Conservation (phyloP, 2,329 filamentous ascomycete genomes). For the Hymenoscyphus occultus region DNA sequence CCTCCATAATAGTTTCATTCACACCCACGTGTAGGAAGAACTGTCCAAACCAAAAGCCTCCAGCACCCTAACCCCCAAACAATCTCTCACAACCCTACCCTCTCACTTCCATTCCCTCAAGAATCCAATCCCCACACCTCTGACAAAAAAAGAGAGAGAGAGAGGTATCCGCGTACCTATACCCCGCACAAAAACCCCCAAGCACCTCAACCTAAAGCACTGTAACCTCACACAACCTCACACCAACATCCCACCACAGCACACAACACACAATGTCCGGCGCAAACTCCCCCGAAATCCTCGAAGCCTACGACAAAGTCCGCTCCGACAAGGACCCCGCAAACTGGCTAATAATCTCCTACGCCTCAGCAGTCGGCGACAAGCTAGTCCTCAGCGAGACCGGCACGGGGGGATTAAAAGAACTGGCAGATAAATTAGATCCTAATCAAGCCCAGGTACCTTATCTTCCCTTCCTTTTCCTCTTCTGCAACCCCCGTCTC, state of each 20-base stretch:
- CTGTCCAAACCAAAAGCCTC: neutral
- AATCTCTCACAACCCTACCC: neutral
- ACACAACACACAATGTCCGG: slow-evolving; percentile 48
- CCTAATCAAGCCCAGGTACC: slow-evolving; percentile 31
- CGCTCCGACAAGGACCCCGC: slow-evolving; percentile 62
- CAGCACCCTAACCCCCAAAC: neutral
- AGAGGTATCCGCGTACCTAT: neutral
- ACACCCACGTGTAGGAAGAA: neutral
- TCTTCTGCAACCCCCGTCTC: too few relatives aligned
- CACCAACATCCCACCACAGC: too few relatives aligned
- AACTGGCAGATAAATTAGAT: slow-evolving; percentile 56
- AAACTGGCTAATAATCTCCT: slow-evolving; percentile 67
- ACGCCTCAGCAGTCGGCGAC: slow-evolving; percentile 54
- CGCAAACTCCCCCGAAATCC: slow-evolving; percentile 56
- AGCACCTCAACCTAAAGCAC: too few relatives aligned
- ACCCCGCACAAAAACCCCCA: neutral
- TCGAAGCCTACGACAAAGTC: slow-evolving; percentile 63
- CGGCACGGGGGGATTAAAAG: slow-evolving; percentile 57
- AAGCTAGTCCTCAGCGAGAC: slow-evolving; percentile 54
- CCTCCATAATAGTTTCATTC: slow-evolving; percentile 9
- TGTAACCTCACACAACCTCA: neutral
- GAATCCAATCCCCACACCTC: neutral
- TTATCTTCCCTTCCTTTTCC: slow-evolving; percentile 2
- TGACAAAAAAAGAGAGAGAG: neutral
- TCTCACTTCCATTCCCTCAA: neutral